Evolutionary conservation across 805 yeast species (phyloP), one percentile per base, ranked within the genome.

Genomic region (Nakazawaea ambrosiae): DNA sequence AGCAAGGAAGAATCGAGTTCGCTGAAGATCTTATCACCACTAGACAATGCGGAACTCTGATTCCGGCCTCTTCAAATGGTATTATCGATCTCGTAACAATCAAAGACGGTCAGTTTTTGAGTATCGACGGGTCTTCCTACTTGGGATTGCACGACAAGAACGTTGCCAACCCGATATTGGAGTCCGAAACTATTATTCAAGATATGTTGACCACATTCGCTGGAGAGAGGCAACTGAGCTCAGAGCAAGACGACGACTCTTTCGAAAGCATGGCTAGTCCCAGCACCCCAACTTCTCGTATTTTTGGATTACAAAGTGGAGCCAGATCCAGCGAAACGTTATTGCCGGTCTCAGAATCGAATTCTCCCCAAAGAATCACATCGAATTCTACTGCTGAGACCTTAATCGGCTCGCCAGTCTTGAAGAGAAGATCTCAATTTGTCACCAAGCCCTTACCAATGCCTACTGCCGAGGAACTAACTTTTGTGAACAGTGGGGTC

Each of bases 11-110:
- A 25, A 26, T 33, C 4, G 31, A 34, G 28, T 19, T 32, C 16
- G 49, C 66, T 27, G 63, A 64, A 23, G 46, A 55, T 8, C 45
- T 50, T 3, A 45, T 58, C 10, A 50, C 48, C 32, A 66, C 68
- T 44, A 59, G 76, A 47, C 78, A 74, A 53, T 75, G 81, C 53
- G 83, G 82, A 9, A 75, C 81, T 0, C 42, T 65, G n/a, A 63
- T 76, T n/a, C 79, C 80, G 0, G 80, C 79, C 1, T 70, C 81
- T 25, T 70, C 73, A 46, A 63, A 68, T 26, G 59, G 63, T 10
- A 70, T 78, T 14, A 57, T 72, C 14, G 65, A 61, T 18, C 53
- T 77, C 59, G 58, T 66, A n/a, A 56, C 68, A 2, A 49, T 66
- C 12, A 51, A 48, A 12, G 63, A 59, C 38, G 50, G 57, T 34